Evolutionary conservation across 164 flowering plant genomes (phyloP), one percentile per base, ranked within the genome.

Genomic region (Sedum album): DNA sequence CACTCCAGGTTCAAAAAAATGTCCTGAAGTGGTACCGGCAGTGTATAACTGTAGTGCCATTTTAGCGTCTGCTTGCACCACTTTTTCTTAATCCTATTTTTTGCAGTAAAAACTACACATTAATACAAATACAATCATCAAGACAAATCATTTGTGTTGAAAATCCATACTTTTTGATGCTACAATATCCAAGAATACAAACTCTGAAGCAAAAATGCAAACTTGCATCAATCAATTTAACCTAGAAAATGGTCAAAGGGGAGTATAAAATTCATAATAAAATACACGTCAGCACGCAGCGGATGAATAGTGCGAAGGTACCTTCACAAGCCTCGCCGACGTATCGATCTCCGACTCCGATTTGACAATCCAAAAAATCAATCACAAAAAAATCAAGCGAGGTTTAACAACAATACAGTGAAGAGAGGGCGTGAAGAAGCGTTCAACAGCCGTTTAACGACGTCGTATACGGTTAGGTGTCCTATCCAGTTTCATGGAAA

Each of bases 1-100:
- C 62, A 57, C 33, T 28, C 62, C 62, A 25, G 62, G 18, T 57
- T 57, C 62, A 57, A 30, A 57, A 57, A 57, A 55, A 57, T 3
- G 33, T 13, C 6, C 31, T 57, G 31, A 28, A 28, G 62, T 28
- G 33, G 62, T 26, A 28, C 33, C 14, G 28, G 33, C 33, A 51
- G 57, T 21, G 8, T 51, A 51, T 51, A 21, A 21, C 33, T 57
- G 62, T 28, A 57, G 62, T 0, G 31, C 62, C 62, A 57, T 57
- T 55, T 25, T 13, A 26, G 31, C 6, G 61, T 5, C 57, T 51
- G 57, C 6, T 23, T 1, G 62, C 62, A 57, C 17, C 15, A 28
- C 62, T 57, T 57, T 13, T 57, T 3, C 20, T 5, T 33, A 57
- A 30, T 26, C 18, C 26, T 18, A 26, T 26, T 30, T 23, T 57